Base-by-base conservation (phyloP, 169 alveolate genomes). In the Plasmodium falciparum region DNA sequence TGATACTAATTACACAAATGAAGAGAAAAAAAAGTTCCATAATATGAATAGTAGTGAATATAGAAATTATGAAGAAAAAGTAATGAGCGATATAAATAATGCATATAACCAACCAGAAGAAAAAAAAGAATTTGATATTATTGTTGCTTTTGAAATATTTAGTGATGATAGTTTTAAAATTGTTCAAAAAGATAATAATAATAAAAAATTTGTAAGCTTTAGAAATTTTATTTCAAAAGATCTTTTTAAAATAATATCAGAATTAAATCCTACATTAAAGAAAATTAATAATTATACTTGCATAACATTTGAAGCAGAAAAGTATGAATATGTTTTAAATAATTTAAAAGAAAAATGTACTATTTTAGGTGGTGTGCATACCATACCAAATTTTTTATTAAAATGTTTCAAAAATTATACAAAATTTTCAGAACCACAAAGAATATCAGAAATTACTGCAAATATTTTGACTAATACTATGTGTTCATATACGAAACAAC, bases 371-470 rank as follows among this genome's bases (percentile, higher is more conserved):
- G 90, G 90, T 12, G 70, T 93, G 56, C 94, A 93, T 29, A 83
- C 93, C 15, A 93, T 93, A 22, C 96, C 96, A 12, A 92, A 93
- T 52, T 93, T 93, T 66, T 76, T 93, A 5, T 75, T 93, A 66
- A 74, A 93, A 26, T 69, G 93, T 26, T 93, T 93, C 69, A 78
- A 93, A 9, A 88, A 66, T 26, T 93, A 91, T 71, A 7, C 74
- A 6, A 54, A 62, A 63, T 93, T 75, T 72, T 74, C 95, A 12
- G 69, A 75, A 17, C 92, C 92, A 7, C 62, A 63, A 47, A 80
- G 70, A 50, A 72, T 90, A 58, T 93, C 92, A n/a, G 92, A 91
- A 24, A 92, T 88, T 7, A 93, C 95, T n/a, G 86, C 78, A 62
- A 80, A 67, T 17, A 71, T 76, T 9, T 26, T 93, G 39, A 78